A percentile compares a stretch with the other conserved stretches of the same genome.
These are phyloP conservation scores for Globisporangium irregulare DNA, from an alignment of 352 stramenopile species.

Conservation along the genomic window DNA sequence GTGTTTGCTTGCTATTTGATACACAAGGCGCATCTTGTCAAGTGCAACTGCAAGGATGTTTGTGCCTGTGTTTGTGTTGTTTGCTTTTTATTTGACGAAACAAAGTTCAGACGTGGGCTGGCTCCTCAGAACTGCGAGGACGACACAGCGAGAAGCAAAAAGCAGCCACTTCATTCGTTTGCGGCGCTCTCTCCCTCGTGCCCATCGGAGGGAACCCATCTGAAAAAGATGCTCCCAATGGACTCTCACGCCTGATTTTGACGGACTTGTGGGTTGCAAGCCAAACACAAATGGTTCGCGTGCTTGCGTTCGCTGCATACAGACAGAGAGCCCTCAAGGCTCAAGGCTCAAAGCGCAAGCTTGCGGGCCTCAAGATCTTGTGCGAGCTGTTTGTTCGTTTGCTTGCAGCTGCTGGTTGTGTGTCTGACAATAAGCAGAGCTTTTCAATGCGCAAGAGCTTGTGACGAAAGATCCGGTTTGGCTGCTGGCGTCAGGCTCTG, in stretches of 20 bases:
- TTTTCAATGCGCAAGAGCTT: not conserved
- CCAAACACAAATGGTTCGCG: not conserved
- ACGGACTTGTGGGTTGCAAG: not conserved
- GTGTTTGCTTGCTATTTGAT: not conserved
- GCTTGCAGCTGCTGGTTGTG: not conserved
- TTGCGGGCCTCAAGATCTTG: not conserved
- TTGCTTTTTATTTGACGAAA: not conserved
- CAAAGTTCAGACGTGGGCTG: not conserved
- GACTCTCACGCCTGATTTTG: not conserved
- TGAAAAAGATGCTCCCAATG: not conserved
- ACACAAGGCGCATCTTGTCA: too few relatives aligned
- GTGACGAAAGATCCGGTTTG: conserved; percentile 3
- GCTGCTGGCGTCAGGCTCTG: not conserved
- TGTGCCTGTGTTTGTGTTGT: not conserved
- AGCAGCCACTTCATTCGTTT: conserved; percentile 1
- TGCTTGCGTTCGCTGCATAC: not conserved
- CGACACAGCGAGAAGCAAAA: not conserved
- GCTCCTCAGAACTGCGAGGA: not conserved
- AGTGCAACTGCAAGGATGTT: not conserved
- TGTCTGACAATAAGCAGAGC: not conserved
- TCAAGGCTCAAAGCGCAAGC: not conserved
- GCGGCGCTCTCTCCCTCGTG: not conserved
- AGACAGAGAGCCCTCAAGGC: not conserved
- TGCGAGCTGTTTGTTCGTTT: not conserved
- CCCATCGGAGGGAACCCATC: not conserved